A percentile compares a stretch with the other conserved stretches of the same genome.
These are phyloP conservation scores for Paecilomyces formosus DNA, from an alignment of 2,329 filamentous ascomycete species.

Conservation along the genomic window DNA sequence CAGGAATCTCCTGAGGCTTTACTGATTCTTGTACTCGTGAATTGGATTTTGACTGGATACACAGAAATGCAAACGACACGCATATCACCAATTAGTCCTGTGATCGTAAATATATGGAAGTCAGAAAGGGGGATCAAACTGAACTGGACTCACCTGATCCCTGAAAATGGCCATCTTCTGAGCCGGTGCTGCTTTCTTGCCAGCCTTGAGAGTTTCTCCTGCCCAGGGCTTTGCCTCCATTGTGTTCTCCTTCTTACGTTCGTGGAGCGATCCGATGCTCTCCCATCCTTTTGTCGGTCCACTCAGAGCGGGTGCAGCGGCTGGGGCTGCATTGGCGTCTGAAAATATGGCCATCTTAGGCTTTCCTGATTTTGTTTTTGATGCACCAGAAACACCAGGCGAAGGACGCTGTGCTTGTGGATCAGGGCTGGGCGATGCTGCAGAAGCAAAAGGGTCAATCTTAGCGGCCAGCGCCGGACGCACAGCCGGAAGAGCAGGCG, in stretches of 20 bases:
- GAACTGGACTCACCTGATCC: conserved; percentile 72
- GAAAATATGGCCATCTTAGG: conserved; percentile 89
- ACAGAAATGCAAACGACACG: conserved; percentile 37
- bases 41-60: conserved; percentile 45
- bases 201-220: conserved; percentile 81
- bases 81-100: conserved; percentile 82
- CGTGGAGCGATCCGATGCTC: conserved; percentile 74
- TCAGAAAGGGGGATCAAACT: conserved; percentile 29
- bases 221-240: conserved; percentile 83
- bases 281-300: conserved; percentile 73
- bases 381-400: conserved; percentile 39
- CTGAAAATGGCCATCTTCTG: conserved; percentile 90
- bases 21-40: conserved; percentile 29
- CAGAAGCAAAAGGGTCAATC: conserved; percentile 65
- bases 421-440: conserved; percentile 49
- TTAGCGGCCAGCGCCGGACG: conserved; percentile 80
- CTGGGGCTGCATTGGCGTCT: conserved; percentile 57
- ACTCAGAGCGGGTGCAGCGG: conserved; percentile 49
- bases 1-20: conserved; percentile 53
- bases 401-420: conserved; percentile 57
- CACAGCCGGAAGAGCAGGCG: conserved; percentile 76
- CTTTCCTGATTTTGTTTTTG: conserved; percentile 58
- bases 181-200: conserved; percentile 67
- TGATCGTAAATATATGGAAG: conserved; percentile 72
- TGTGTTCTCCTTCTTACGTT: conserved; percentile 90